These are phyloP conservation scores for Acacia concinna DNA, from an alignment of 331 rosid genomes.

Conservation along the genomic window DNA sequence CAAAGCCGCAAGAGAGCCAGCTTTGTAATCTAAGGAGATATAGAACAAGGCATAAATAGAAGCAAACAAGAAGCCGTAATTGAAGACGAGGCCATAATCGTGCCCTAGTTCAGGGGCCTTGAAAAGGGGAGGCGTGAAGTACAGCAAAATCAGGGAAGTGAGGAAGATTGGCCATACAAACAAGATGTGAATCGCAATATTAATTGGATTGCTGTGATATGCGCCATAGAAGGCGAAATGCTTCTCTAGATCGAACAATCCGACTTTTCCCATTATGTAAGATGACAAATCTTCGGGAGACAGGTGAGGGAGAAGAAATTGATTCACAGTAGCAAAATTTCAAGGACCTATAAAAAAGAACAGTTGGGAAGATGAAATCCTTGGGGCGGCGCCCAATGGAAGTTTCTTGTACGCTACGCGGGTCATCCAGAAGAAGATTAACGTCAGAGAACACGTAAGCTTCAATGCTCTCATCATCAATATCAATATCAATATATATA, in stretches of 20 bases:
- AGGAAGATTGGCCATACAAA: slow-evolving; percentile 88
- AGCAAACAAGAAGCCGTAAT: slow-evolving; percentile 58
- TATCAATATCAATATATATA: no score
- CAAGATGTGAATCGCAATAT: slow-evolving; percentile 57
- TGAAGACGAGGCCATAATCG: slow-evolving; percentile 48
- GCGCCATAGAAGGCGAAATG: slow-evolving; percentile 91
- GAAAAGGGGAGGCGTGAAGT: slow-evolving; percentile 65
- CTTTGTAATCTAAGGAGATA: slow-evolving; percentile 54
- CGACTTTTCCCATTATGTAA: slow-evolving; percentile 41
- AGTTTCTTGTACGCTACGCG: neutral
- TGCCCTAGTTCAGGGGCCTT: slow-evolving; percentile 24
- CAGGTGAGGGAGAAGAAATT: neutral
- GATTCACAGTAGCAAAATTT: neutral
- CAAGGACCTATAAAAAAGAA: neutral
- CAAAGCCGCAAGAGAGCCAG: slow-evolving; percentile 79
- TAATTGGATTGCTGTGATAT: slow-evolving; percentile 73
- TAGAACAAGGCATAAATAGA: slow-evolving; percentile 60
- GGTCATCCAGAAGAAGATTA: neutral
- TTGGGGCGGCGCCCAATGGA: no score
- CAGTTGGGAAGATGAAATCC: no score
- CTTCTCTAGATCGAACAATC: slow-evolving; percentile 69
- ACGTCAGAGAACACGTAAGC: neutral
- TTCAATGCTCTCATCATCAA: no score
- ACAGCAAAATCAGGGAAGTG: slow-evolving; percentile 50
- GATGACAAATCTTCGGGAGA: neutral